Evolutionary conservation across 371 early-diverging fungal species (phyloP).

Genomic region (Mucor sp.): DNA sequence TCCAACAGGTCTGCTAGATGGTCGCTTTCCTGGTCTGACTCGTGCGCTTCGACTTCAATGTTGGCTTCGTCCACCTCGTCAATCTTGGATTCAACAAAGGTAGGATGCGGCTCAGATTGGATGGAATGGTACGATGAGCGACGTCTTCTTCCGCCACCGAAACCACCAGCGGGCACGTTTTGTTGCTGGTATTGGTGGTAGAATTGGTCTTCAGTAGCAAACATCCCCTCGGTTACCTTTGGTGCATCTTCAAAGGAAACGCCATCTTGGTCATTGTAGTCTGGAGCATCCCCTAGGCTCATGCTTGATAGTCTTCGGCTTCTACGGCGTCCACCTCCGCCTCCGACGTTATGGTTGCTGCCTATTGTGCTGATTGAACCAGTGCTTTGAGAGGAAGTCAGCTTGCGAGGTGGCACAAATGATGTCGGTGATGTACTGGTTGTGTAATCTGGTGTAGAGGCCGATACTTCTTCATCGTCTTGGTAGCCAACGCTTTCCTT

Average conservation of each 20-base stretch:
- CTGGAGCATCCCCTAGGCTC: constrained; percentile 17
- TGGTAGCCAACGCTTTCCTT: constrained; percentile 47
- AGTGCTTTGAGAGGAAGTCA: constrained; percentile 13
- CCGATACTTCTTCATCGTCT: constrained; percentile 15
- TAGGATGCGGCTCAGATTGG: constrained; percentile 33
- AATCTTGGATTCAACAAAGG: constrained; percentile 25
- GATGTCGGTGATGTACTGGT: not conserved
- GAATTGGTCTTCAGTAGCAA: constrained; percentile 28
- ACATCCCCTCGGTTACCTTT: constrained; percentile 23
- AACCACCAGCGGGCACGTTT: not conserved
- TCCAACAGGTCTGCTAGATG: constrained; percentile 24
- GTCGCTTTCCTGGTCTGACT: constrained; percentile 15
- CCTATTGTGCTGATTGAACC: constrained; percentile 7
- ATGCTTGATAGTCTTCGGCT: constrained; percentile 19
- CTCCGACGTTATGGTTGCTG: not conserved
- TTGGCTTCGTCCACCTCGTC: constrained; percentile 27
- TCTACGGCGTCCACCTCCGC: constrained; percentile 8
- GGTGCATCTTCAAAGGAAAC: constrained; percentile 22
- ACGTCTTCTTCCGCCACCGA: constrained; percentile 13
- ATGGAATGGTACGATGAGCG: constrained; percentile 27
- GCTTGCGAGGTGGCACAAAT: constrained; percentile 1
- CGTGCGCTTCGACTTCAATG: constrained; percentile 4
- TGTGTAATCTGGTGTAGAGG: not conserved
- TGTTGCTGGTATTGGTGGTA: constrained; percentile 32
- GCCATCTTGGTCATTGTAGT: constrained; percentile 12